Evolutionary conservation across 1,284 basidiomycete genomes (phyloP), one percentile per base, ranked within the genome.

Genomic region (Rhizoctonia solani): DNA sequence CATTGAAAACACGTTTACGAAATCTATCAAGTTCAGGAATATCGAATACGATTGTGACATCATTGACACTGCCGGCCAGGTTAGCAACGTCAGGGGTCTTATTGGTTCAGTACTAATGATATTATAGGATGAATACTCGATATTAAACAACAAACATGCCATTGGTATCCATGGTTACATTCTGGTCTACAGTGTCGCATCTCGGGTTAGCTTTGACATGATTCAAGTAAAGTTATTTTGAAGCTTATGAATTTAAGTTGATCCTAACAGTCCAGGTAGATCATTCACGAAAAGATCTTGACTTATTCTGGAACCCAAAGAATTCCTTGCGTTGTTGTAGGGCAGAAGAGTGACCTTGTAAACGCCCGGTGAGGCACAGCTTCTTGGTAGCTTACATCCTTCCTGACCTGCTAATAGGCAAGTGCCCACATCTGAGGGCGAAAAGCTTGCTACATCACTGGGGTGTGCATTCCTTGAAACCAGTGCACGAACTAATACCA

Each of bases 231-330:
- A 11, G 16, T 47, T 34, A 19, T 50, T 21, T 19, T 25, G n/a
- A n/a, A 11, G 27, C 58, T 50, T 13, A n/a, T 39, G 29, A 13
- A 4, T n/a, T 30, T 8, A 47, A 34, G 19, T 21, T 4, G 55
- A 30, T 19, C 30, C 39, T n/a, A 49, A 16, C 2, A 5, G 19
- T 4, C 5, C 21, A 16, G 44, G 34, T 14, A 61, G 77, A 91
- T 94, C 74, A 87, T 99, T 42, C 89, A 98, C 76, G 95, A 99
- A 82, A 99, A 99, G 85, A 98, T 99, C 74, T 82, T 95, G 74
- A 90, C 95, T 78, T 98, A 93, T 76, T 93, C 91, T 61, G 96
- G 95, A 54, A 84, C 93, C 61, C 87, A 89, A 69, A 87, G 88
- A 71, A 90, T 98, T 47, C 95, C 97, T 13, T 95, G 95, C 78